These are phyloP conservation scores for Prunus mira DNA, from an alignment of 306 rosid genomes.

Conservation along the genomic window DNA sequence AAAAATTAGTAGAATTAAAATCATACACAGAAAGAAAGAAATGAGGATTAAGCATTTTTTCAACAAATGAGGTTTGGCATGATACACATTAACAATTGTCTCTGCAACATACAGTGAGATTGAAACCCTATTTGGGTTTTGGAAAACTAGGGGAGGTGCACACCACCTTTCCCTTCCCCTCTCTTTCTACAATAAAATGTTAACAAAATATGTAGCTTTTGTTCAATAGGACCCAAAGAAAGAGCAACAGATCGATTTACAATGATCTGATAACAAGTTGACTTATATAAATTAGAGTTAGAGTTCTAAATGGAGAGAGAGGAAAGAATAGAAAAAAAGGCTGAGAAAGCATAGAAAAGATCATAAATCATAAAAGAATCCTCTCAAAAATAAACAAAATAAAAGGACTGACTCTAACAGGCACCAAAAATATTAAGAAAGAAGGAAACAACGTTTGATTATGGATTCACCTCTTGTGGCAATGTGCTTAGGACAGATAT, in stretches of 20 bases:
- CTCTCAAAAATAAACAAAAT: neutral
- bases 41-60: neutral
- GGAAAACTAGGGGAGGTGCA: neutral
- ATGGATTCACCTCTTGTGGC: constrained; percentile 63
- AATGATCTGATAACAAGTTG: neutral
- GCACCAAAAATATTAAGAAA: neutral
- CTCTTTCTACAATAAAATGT: neutral
- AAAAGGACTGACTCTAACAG: neutral
- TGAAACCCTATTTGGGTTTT: neutral
- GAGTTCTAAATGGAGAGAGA: neutral
- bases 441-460: constrained; percentile 16
- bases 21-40: neutral
- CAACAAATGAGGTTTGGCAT: neutral
- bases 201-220: neutral
- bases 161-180: neutral
- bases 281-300: neutral
- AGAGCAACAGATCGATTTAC: neutral
- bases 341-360: neutral
- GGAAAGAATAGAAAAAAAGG: neutral
- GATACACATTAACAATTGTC: neutral
- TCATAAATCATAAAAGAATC: neutral
- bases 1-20: constrained; percentile 19
- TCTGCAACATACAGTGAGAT: neutral
- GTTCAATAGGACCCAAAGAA: neutral
- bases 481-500: constrained; percentile 69